These are phyloP conservation scores for Porphyrellus cyaneotinctus DNA, from an alignment of 768 basidiomycete species.

Conservation along the genomic window DNA sequence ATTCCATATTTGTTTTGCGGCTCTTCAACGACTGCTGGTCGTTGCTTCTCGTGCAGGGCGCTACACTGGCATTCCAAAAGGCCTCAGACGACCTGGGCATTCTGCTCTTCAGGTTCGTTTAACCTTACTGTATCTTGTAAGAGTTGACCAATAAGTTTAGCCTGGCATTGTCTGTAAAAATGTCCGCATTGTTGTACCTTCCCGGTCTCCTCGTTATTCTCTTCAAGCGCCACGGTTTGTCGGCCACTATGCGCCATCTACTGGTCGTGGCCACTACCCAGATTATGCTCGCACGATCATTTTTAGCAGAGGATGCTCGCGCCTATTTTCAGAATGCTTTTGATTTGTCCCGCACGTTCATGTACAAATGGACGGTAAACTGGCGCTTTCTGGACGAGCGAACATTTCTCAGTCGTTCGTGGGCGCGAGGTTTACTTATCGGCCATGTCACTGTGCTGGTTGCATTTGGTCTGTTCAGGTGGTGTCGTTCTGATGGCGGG, in stretches of 20 bases:
- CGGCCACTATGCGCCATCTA: constrained; percentile 48
- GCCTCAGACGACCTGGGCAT: constrained; percentile 59
- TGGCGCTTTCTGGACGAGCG: constrained; percentile 85
- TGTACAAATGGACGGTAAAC: constrained; percentile 97
- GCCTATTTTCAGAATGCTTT: constrained; percentile 78
- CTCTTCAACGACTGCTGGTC: constrained; percentile 97
- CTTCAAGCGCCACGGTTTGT: constrained; percentile 67
- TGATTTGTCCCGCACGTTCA: constrained; percentile 81
- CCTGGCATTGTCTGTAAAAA: constrained; percentile 83
- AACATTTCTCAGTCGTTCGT: constrained; percentile 63
- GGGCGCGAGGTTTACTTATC: constrained; percentile 59
- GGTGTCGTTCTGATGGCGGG: constrained; percentile 77
- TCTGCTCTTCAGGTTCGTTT: constrained; percentile 67
- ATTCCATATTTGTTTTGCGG: constrained; percentile 88
- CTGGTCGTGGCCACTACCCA: constrained; percentile 41
- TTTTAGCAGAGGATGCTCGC: constrained; percentile 54
- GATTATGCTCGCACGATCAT: constrained; percentile 61
- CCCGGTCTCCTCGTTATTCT: constrained; percentile 83
- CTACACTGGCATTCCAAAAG: constrained; percentile 61
- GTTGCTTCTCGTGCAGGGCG: constrained; percentile 57
- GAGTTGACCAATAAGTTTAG: constrained; percentile 8
- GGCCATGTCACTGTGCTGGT: constrained; percentile 60
- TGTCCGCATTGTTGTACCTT: constrained; percentile 88
- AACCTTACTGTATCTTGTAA: background rate
- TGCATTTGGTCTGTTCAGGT: constrained; percentile 65